Evolutionary conservation across 768 basidiomycete genomes (phyloP), one percentile per base, ranked within the genome.

Genomic region (Naganishia friedmannii): DNA sequence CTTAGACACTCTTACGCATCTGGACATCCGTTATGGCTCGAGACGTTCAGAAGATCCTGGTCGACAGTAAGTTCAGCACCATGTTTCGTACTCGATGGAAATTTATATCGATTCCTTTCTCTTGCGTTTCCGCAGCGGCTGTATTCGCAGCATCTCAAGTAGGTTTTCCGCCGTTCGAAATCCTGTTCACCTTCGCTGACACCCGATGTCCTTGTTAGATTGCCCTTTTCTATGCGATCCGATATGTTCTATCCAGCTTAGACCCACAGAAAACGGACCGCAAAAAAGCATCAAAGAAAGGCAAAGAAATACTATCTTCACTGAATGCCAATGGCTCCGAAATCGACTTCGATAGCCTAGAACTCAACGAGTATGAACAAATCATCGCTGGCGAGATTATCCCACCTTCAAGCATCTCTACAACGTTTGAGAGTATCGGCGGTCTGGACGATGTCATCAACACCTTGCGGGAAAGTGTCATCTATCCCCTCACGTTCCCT

Each of bases 351-450:
- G 57, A 58, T 9, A 32, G 23, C 19, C 83, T 96, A 5, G 86
- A 90, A 74, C 84, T 99, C 66, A 88, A 91, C 75, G 94, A 97
- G 81, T 91, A 98, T 77, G 95, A 99, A 91, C 90, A 87, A 69
- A 88, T 88, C 51, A 92, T 97, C 68, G 92, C 95, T 4, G 90
- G 89, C 46, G 94, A 98, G 76, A 87, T 98, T 26, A 91, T 98
- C 37, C 77, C 79, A 37, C 77, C 77, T 26, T 71, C 74, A 34
- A 75, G 74, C 29, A 80, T 79, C 45, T 75, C 75, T n/a, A 77
- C 66, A 29, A 78, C 72, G 45, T 72, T 69, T 72, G 69, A 79
- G 85, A 92, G 95, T 75, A 90, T 99, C 66, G 96, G 95, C 21
- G 96, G 96, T 21, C 86, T 99, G 42, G 95, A 98, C 63, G 83